phyloP scores from a whole-genome alignment of 202 grass and related monocot genomes.

The Eragrostis tef region DNA sequence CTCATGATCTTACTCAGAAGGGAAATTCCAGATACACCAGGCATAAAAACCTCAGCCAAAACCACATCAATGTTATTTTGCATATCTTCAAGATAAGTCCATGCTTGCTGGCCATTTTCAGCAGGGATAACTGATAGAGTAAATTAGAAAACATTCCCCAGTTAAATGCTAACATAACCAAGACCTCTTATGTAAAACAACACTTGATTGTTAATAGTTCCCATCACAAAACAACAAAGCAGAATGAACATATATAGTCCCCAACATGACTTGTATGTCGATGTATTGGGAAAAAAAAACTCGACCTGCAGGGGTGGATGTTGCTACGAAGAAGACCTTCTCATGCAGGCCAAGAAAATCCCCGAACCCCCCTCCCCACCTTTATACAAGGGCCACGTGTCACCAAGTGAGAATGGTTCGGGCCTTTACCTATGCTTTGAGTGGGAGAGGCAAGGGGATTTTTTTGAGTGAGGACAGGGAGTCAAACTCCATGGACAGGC shows the following conservation, averaged over 20 bases:
- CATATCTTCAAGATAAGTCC: slow-evolving; percentile 69
- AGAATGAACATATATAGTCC: neutral
- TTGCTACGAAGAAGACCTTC: no score
- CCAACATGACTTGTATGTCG: slow-evolving; percentile 1
- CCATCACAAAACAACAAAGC: neutral
- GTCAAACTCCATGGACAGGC: no score
- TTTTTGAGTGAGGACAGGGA: no score
- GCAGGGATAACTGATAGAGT: slow-evolving; percentile 64
- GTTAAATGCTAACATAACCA: neutral
- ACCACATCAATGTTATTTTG: slow-evolving; percentile 80
- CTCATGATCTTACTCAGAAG: slow-evolving; percentile 77
- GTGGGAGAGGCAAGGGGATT: no score
- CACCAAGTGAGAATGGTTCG: no score
- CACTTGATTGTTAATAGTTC: neutral
- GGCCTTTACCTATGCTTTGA: no score
- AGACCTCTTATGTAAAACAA: neutral
- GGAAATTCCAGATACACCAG: slow-evolving; percentile 62
- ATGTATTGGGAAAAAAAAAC: neutral
- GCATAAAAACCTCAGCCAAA: slow-evolving; percentile 74
- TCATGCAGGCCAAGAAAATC: no score
- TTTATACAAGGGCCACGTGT: no score
- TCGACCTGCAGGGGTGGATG: no score
- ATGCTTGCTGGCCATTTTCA: slow-evolving; percentile 73
- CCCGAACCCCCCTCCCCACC: no score
- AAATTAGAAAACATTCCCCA: slow-evolving; percentile 11